Evolutionary conservation across 1,284 basidiomycete species (phyloP), one percentile per base, ranked within the genome.

Genomic region (Cutaneotrichosporon cavernicola): DNA sequence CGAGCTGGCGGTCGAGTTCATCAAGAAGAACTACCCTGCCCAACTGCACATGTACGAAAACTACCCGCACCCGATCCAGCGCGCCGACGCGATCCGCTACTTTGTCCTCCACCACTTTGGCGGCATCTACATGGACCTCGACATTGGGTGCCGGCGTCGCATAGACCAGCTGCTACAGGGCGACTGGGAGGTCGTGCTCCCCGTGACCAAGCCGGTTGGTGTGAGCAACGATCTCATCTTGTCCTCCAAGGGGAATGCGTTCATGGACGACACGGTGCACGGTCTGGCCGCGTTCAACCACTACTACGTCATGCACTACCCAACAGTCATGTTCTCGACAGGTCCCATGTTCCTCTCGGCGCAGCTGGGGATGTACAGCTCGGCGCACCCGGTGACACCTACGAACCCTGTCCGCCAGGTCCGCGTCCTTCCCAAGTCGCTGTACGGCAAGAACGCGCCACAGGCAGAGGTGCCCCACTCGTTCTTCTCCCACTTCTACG

Each of bases 271-370:
- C 80, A 90, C 93, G 58, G 96, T 98, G 71, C 89, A 96, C 82
- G 92, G 89, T 71, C 87, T 98, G 67, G 85, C 88, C 73, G 89
- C 88, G n/a, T 99, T 96, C 79, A 90, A 98, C 81, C 92, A 96
- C 80, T 86, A 88, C 61, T 98, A 92, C 87, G 79, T 97, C 60
- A 87, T 93, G 75, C 95, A 97, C 81, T 99, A 99, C 74, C 96
- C 97, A 36, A 99, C 96, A 40, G 96, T 99, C 82, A 99, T 99
- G 96, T 99, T 99, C 83, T 93, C 92, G 57, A 99, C 97, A 0
- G 96, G 96, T 1, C 89, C 92, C 78, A 92, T 95, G 92, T 92
- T 94, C 82, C 81, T 97, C 30, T 91, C 91, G 3, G 87, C 90
- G 22, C 88, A 96, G 80, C 91, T 93, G 79, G 88, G 90, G 62